These are phyloP conservation scores for Rhodomyrtus tomentosa DNA, from an alignment of 345 rosid genomes.

Conservation along the genomic window DNA sequence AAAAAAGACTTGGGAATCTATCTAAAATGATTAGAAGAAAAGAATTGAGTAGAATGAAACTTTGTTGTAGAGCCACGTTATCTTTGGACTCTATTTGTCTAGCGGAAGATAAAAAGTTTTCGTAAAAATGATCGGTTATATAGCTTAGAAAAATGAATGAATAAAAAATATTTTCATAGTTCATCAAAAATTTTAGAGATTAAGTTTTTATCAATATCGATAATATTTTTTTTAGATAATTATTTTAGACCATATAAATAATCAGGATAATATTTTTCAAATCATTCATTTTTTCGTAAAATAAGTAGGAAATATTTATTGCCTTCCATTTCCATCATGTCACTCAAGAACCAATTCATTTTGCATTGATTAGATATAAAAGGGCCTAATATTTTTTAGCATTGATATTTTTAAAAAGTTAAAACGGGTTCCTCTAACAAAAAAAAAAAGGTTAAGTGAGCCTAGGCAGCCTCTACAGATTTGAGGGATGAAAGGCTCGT, in stretches of 20 bases:
- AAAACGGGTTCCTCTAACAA: background rate
- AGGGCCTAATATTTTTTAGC: background rate
- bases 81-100: background rate
- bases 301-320: background rate
- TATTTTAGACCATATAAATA: no score
- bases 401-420: background rate
- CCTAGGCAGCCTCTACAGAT: background rate
- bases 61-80: background rate
- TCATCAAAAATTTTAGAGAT: no score
- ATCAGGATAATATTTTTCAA: no score
- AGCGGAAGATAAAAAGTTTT: no score
- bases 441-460: background rate
- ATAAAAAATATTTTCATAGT: no score
- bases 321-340: background rate
- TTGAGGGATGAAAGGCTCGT: background rate
- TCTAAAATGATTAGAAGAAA: background rate
- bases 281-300: no score
- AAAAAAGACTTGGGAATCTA: background rate
- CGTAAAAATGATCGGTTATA: no score
- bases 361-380: background rate
- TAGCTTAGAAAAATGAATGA: no score
- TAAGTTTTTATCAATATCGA: no score
- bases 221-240: no score
- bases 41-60: background rate
- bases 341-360: background rate